Evolutionary conservation across 2,329 filamentous ascomycete species (phyloP).

Genomic region (Arthrobotrys pseudoclavata): DNA sequence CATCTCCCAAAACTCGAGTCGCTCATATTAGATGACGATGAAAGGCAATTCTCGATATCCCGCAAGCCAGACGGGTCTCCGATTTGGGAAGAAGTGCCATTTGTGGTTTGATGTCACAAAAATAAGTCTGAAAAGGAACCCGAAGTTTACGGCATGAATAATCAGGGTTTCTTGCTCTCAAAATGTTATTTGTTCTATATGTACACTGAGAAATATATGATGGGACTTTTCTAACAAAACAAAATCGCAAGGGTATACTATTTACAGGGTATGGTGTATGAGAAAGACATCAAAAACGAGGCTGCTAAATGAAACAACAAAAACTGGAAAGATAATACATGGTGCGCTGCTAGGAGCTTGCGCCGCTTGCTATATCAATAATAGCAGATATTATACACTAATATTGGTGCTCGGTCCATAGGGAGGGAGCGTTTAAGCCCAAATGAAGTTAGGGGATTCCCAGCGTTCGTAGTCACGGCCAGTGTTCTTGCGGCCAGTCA

Average conservation of each 20-base stretch:
- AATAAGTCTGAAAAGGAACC: neutral
- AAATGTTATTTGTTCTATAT: constrained; percentile 33
- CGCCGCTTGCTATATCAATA: neutral
- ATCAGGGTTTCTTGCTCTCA: neutral
- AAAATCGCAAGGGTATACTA: constrained; percentile 43
- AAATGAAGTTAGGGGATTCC: constrained; percentile 48
- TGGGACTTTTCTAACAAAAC: constrained; percentile 37
- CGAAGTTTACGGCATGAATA: neutral
- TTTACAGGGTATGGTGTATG: constrained; percentile 44
- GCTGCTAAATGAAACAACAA: constrained; percentile 29
- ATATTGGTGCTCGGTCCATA: constrained; percentile 4
- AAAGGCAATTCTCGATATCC: constrained; percentile 31
- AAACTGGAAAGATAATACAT: constrained; percentile 13
- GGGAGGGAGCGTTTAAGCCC: constrained; percentile 19
- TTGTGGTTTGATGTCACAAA: neutral
- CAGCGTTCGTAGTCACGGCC: constrained; percentile 59
- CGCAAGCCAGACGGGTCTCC: constrained; percentile 8
- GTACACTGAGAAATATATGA: constrained; percentile 41
- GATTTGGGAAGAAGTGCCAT: constrained; percentile 7
- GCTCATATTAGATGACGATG: constrained; percentile 27
- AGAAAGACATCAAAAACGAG: constrained; percentile 25
- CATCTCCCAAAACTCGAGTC: constrained; percentile 32
- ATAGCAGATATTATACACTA: constrained; percentile 51
- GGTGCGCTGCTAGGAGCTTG: neutral
- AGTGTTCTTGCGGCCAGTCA: constrained; percentile 47